These are phyloP conservation scores for Fusarium camptoceras DNA, from an alignment of 2,329 filamentous ascomycete genomes.

Conservation along the genomic window DNA sequence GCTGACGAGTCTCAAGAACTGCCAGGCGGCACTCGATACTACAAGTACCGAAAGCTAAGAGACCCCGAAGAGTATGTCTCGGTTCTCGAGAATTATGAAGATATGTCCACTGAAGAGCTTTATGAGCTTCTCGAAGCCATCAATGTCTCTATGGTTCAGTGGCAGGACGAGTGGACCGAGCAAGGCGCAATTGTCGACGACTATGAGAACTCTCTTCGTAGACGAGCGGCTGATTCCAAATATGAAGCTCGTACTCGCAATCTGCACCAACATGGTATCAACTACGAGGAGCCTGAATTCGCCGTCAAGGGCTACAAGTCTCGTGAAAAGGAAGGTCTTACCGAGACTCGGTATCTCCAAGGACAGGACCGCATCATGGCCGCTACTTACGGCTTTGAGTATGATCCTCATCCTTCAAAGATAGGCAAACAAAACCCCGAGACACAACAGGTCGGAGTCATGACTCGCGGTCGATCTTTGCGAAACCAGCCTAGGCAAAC, in stretches of 20 bases:
- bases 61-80: slow-evolving; percentile 62
- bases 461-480: slow-evolving; percentile 64
- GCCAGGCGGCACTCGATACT: slow-evolving; percentile 50
- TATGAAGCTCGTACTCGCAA: slow-evolving; percentile 60
- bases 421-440: slow-evolving; percentile 70
- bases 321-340: slow-evolving; percentile 57
- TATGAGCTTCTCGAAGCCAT: slow-evolving; percentile 58
- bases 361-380: slow-evolving; percentile 70
- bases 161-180: slow-evolving; percentile 66
- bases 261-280: slow-evolving; percentile 54
- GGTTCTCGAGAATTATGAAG: slow-evolving; percentile 62
- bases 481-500: slow-evolving; percentile 69
- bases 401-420: slow-evolving; percentile 68
- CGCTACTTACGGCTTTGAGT: slow-evolving; percentile 70
- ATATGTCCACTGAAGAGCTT: slow-evolving; percentile 61
- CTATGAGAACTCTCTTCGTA: slow-evolving; percentile 67
- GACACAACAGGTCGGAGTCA: slow-evolving; percentile 62
- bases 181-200: slow-evolving; percentile 66
- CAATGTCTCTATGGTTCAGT: slow-evolving; percentile 61
- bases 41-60: slow-evolving; percentile 63
- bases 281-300: slow-evolving; percentile 64
- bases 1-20: slow-evolving; percentile 53
- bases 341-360: slow-evolving; percentile 61
- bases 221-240: slow-evolving; percentile 61
- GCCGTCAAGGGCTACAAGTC: slow-evolving; percentile 66